Evolutionary conservation across 2,329 filamentous ascomycete species (phyloP).

Genomic region (Fusarium floridanum): DNA sequence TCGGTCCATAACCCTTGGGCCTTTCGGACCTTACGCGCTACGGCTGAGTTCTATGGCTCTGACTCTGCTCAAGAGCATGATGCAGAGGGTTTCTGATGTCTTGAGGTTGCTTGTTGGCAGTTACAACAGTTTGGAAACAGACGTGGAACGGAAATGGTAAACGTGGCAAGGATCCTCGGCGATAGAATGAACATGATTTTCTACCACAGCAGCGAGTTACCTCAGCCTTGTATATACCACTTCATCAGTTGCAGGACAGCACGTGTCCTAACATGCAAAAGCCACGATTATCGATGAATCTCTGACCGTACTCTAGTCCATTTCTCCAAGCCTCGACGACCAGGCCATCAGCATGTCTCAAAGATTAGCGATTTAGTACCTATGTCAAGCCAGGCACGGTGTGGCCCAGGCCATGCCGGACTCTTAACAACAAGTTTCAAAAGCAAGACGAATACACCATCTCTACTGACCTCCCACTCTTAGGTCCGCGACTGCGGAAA

Average conservation of each 20-base stretch:
- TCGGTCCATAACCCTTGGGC: not conserved
- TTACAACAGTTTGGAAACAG: not conserved
- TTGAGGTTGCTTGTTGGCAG: not conserved
- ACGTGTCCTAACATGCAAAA: not conserved
- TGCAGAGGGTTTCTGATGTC: not conserved
- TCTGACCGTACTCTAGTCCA: not conserved
- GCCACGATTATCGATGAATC: not conserved
- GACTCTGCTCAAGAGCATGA: not conserved
- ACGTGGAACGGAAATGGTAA: not conserved
- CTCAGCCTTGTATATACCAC: not conserved
- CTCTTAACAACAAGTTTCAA: no score
- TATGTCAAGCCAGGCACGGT: no score
- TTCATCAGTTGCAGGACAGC: not conserved
- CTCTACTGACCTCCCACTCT: no score
- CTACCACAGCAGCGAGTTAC: not conserved
- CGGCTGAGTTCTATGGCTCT: not conserved
- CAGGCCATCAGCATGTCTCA: no score
- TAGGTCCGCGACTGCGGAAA: no score
- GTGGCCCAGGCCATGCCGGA: no score
- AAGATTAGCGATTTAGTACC: no score
- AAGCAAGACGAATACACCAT: no score
- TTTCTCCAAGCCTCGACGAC: no score
- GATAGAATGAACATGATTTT: not conserved
- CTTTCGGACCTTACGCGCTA: not conserved
- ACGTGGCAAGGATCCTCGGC: not conserved